Base-by-base conservation (phyloP, 805 yeast species). In the Barnettozyma wickerhamii region DNA sequence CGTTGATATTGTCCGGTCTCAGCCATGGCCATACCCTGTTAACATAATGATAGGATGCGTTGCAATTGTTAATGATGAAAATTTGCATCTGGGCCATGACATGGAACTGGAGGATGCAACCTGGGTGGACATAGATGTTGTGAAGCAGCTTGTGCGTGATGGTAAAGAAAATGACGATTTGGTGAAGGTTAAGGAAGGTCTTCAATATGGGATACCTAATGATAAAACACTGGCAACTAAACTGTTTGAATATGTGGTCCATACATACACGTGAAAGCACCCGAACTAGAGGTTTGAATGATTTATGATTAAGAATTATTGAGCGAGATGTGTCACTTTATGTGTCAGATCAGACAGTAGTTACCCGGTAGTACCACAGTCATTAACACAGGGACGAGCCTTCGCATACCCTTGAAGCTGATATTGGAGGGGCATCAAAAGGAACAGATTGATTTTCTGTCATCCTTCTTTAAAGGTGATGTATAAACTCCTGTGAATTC, bases 1-100 rank as follows among this genome's bases (percentile, higher is more conserved):
- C 4, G 85, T 91, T 17, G 59, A 70, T 34, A 72, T 90, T 40
- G 68, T 82, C 23, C 69, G 79, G 50, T 77, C 93, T 10, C 98
- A 91, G 65, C 98, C 98, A 5, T 91, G 98, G 98, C 98, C 98
- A n/a, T 91, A 79, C 62, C 98, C 98, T 1, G 87, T 85, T 1
- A 88, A 83, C 58, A 66, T 91, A 50, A 91, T 91, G 98, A 72
- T 91, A 49, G 98, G 97, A 6, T 90, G 97, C 62, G 64, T 78
- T 23, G 93, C 87, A 7, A 80, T 80, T 3, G 77, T 79, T 49
- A 75, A 81, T 43, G 82, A 82, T 6, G 63, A 55, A 5, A 77
- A 78, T 49, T 79, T 86, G 47, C 68, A 79, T 54, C 66, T 85
- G 40, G 82, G 77, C 9, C 85, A 88, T 56, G 98, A 91, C 60